Evolutionary conservation across 2,329 filamentous ascomycete genomes (phyloP).

Genomic region (Calonectria naviculata): DNA sequence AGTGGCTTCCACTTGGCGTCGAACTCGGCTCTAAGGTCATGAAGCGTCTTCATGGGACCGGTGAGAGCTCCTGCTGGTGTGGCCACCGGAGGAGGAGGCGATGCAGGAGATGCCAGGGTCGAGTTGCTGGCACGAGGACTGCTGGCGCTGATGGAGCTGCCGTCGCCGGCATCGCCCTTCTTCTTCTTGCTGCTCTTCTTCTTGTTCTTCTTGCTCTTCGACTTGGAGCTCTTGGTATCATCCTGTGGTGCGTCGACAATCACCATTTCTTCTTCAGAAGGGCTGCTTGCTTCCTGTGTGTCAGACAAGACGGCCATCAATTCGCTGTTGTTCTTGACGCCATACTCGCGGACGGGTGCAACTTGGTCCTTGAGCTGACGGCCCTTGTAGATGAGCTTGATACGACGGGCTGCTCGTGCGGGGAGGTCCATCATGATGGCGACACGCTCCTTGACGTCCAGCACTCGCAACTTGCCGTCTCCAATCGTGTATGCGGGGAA

Average conservation of each 20-base stretch:
- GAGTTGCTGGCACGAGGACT: conserved; percentile 58
- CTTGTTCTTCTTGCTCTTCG: conserved; percentile 52
- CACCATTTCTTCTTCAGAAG: conserved; percentile 57
- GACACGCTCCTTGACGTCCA: conserved; percentile 75
- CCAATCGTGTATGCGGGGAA: conserved; percentile 82
- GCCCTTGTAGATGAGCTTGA: conserved; percentile 82
- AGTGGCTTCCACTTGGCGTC: conserved; percentile 72
- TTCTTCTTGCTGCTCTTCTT: conserved; percentile 54
- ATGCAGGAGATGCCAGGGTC: conserved; percentile 47
- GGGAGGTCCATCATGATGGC: conserved; percentile 73
- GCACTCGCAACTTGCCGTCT: conserved; percentile 75
- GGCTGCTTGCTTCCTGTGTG: conserved; percentile 46
- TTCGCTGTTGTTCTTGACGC: conserved; percentile 70
- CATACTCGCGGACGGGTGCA: conserved; percentile 68
- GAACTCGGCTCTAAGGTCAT: conserved; percentile 74
- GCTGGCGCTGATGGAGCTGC: conserved; percentile 51
- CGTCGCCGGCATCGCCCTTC: conserved; percentile 43
- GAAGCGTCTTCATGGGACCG: conserved; percentile 66
- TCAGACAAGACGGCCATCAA: conserved; percentile 63
- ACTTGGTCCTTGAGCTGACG: conserved; percentile 74
- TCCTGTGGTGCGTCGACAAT: conserved; percentile 53
- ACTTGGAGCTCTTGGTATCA: conserved; percentile 44
- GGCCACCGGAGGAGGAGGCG: conserved; percentile 37
- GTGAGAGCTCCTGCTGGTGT: conserved; percentile 44
- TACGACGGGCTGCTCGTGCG: conserved; percentile 59